A percentile compares a stretch with the other conserved stretches of the same genome.
These are phyloP conservation scores for Peronospora belbahrii DNA, from an alignment of 352 stramenopile genomes.

Conservation along the genomic window DNA sequence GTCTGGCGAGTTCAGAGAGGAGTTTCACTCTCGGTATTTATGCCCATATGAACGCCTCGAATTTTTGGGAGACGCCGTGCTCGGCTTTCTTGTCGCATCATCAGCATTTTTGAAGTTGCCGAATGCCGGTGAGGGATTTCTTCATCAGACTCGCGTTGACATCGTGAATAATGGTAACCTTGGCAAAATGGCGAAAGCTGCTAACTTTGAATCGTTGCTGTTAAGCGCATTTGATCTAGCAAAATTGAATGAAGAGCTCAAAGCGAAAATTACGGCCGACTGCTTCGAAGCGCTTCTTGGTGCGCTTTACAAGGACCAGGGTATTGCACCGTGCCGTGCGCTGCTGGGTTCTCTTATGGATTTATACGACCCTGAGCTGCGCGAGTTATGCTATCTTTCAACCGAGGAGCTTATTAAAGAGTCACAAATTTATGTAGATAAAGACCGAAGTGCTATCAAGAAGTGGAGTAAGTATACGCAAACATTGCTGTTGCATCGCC, in stretches of 20 bases:
- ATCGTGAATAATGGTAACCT: constrained; percentile 75
- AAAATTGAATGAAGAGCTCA: constrained; percentile 43
- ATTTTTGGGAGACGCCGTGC: constrained; percentile 76
- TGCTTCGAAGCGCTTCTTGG: constrained; percentile 78
- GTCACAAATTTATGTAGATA: constrained; percentile 39
- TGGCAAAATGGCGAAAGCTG: constrained; percentile 63
- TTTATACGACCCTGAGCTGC: constrained; percentile 44
- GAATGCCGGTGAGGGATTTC: constrained; percentile 50
- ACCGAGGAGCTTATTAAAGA: constrained; percentile 41
- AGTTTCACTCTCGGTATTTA: constrained; percentile 68
- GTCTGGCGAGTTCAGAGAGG: constrained; percentile 59
- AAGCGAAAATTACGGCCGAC: constrained; percentile 72
- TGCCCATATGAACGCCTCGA: constrained; percentile 81
- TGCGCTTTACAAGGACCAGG: constrained; percentile 77
- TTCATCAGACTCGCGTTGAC: constrained; percentile 64
- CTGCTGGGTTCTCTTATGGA: constrained; percentile 57
- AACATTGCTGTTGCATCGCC: constrained; percentile 36
- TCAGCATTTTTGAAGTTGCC: constrained; percentile 74
- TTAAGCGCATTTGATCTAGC: constrained; percentile 61
- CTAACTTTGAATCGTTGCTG: constrained; percentile 69
- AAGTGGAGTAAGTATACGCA: constrained; percentile 40
- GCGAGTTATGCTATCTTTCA: constrained; percentile 52
- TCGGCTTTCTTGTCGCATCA: constrained; percentile 78
- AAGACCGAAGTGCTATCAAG: constrained; percentile 48
- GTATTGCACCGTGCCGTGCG: constrained; percentile 54